Conservation (phyloP, 805 yeast genomes). For the Wickerhamiella vanderwaltii region DNA sequence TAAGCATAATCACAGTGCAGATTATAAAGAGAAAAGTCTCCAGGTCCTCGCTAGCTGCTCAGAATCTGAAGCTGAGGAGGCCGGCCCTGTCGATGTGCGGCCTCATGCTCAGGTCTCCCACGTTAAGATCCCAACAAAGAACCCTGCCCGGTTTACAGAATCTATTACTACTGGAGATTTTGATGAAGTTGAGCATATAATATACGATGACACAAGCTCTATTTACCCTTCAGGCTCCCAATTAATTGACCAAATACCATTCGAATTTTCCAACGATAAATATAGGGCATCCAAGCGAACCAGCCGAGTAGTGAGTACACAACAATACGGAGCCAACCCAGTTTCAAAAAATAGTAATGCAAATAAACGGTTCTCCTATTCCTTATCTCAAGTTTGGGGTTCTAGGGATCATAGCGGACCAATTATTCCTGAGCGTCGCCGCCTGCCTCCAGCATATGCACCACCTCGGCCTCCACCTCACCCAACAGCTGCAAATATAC, state of each 20-base stretch:
- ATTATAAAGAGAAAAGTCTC: too few relatives aligned
- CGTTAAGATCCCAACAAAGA: too few relatives aligned
- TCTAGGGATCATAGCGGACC: too few relatives aligned
- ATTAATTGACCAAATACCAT: background rate
- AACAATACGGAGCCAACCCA: background rate
- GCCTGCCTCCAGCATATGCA: background rate
- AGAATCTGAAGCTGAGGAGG: too few relatives aligned
- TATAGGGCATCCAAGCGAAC: background rate
- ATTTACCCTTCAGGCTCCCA: background rate
- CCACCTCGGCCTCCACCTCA: background rate
- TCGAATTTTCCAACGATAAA: background rate
- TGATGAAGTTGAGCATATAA: too few relatives aligned
- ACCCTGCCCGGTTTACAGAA: too few relatives aligned
- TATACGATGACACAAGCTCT: constrained; percentile 5
- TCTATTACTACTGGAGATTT: too few relatives aligned
- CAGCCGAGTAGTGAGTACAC: background rate
- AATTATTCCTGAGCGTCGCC: background rate
- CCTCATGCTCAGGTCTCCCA: too few relatives aligned
- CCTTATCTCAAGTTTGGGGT: background rate
- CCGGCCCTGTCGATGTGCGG: too few relatives aligned
- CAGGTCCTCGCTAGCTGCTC: too few relatives aligned
- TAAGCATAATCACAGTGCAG: too few relatives aligned
- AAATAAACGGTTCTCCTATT: background rate
- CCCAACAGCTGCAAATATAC: background rate
- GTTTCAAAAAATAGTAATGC: background rate